Base-by-base conservation (phyloP, 805 yeast species). In the Candida morakotiae region DNA sequence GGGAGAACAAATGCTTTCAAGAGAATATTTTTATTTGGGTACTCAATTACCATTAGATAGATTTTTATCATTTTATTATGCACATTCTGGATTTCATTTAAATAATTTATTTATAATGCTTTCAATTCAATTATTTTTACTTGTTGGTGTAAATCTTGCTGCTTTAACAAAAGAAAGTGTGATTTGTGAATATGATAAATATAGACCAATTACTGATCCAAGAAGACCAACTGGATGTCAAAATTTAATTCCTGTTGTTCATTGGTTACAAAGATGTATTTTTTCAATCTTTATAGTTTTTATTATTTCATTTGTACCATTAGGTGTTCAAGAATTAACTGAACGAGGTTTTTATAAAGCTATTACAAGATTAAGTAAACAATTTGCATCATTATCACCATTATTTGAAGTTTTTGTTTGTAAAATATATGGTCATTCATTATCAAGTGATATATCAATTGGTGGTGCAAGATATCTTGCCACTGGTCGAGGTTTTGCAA, bases 391-490 rank as follows among this genome's bases (percentile, higher is more conserved):
- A 0, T 56, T 83, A 47, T 82, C 91, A 28, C 91, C 93, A 47
- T 68, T 84, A 65, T 84, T 84, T 55, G 94, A 84, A 69, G 88
- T 84, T 35, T 84, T 84, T 55, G 87, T 81, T 42, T 84, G 88
- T 60, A 86, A 81, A 62, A 77, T 83, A 45, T 84, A 84, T 60
- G 78, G 91, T 28, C 71, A 83, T 28, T 77, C 93, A 9, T 64
- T 84, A 49, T 63, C 75, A 39, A 79, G 79, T 53, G 89, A 84
- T 65, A 70, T 84, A 60, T 70, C 83, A 35, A 77, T 83, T 46
- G 94, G 94, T 62, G 93, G 93, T 60, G 94, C 94, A 45, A 79
- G 87, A 66, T 84, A 84, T 66, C 82, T 84, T 54, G 79, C 89
- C 28, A 84, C 93, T 13, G 93, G 93, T 58, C 75, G 94, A 71